Conservation (phyloP, 2,329 filamentous ascomycete species). For the Cercospora janseana region DNA sequence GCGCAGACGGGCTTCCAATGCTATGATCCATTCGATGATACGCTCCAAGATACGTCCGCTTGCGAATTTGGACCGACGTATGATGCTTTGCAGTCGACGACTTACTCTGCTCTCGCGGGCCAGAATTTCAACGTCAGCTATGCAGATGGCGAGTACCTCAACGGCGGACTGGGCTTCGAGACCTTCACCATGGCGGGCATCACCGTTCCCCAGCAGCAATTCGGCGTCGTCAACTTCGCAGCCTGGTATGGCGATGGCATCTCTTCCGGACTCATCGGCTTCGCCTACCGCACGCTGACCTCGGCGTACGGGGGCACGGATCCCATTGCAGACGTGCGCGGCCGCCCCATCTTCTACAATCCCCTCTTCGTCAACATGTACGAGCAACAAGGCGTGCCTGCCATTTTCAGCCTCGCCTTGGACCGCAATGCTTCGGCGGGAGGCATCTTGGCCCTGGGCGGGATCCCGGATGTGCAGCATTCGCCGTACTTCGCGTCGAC, state of each 20-base stretch:
- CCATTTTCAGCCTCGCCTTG: conserved; percentile 52
- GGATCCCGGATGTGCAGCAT: conserved; percentile 47
- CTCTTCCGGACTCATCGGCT: conserved; percentile 52
- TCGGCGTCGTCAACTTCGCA: conserved; percentile 46
- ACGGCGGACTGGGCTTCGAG: conserved; percentile 43
- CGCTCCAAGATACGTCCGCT: conserved; percentile 22
- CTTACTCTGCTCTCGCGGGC: conserved; percentile 41
- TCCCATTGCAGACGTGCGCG: conserved; percentile 25
- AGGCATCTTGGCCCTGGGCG: conserved; percentile 52
- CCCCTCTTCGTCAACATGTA: conserved; percentile 54
- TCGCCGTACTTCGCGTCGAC: conserved; percentile 37
- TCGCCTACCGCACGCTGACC: conserved; percentile 52
- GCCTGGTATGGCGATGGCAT: conserved; percentile 36
- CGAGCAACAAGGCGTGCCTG: conserved; percentile 43
- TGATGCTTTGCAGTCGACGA: conserved; percentile 31
- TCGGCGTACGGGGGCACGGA: conserved; percentile 40
- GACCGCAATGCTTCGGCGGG: conserved; percentile 36
- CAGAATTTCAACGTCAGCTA: conserved; percentile 48
- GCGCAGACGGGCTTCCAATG: conserved; percentile 34
- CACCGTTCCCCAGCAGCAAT: conserved; percentile 45
- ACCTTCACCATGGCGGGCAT: conserved; percentile 49
- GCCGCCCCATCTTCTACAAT: conserved; percentile 42
- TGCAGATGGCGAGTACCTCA: conserved; percentile 44
- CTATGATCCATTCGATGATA: conserved; percentile 22
- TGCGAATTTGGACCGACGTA: conserved; percentile 39